Conservation (phyloP, 495 filamentous ascomycete genomes). For the Paragyromitra xinjiangensis region DNA sequence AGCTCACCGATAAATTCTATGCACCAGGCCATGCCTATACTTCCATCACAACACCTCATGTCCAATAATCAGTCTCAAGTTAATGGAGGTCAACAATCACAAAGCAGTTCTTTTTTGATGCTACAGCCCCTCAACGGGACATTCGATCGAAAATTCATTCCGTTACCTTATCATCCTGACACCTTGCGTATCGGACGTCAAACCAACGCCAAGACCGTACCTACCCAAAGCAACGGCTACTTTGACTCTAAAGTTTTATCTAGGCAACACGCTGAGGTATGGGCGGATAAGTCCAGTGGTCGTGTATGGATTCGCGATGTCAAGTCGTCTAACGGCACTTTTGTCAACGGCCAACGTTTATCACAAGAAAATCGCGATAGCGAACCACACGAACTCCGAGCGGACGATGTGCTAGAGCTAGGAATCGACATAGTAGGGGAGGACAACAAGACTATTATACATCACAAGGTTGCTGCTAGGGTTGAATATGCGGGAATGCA, state of each 20-base stretch:
- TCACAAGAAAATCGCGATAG: slow-evolving; percentile 94
- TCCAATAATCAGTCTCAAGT: slow-evolving; percentile 68
- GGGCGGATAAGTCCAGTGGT: slow-evolving; percentile 80
- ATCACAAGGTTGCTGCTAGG: slow-evolving; percentile 96
- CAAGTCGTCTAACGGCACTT: slow-evolving; percentile 98
- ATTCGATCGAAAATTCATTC: slow-evolving; percentile 95
- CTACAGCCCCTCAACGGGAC: slow-evolving; percentile 89
- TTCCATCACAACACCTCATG: slow-evolving; percentile 76
- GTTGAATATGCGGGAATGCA: slow-evolving; percentile 92
- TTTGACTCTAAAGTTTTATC: slow-evolving; percentile 98
- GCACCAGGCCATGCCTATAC: slow-evolving; percentile 76
- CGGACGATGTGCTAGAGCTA: slow-evolving; percentile 86
- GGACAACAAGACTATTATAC: slow-evolving; percentile 96
- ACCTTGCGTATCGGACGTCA: slow-evolving; percentile 92
- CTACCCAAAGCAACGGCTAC: slow-evolving; percentile 87
- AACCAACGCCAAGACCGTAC: slow-evolving; percentile 94
- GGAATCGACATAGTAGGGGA: slow-evolving; percentile 99
- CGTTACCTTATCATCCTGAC: slow-evolving; percentile 86
- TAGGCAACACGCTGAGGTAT: slow-evolving; percentile 93
- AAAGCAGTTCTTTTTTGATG: slow-evolving; percentile 75
- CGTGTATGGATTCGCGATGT: slow-evolving; percentile 97
- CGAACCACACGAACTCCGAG: slow-evolving; percentile 88
- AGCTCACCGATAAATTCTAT: slow-evolving; percentile 75
- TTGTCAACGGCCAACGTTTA: slow-evolving; percentile 90
- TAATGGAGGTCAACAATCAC: slow-evolving; percentile 63